Evolutionary conservation across 1,284 basidiomycete species (phyloP).

Genomic region (Boletus smithii): DNA sequence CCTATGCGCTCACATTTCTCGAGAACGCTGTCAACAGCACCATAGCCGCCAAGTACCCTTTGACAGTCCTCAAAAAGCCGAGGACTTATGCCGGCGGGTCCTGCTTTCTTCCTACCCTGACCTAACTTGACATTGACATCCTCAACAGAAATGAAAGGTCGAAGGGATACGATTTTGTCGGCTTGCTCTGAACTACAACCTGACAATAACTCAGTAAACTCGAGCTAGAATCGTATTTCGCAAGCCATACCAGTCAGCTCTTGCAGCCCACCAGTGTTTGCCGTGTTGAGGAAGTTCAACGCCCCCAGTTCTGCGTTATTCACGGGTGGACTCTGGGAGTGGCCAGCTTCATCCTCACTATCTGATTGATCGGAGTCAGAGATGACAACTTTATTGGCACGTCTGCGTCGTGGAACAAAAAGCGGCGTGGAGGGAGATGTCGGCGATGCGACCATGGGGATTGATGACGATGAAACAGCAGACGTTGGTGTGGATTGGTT

Average conservation of each 20-base stretch:
- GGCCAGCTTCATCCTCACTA: slow-evolving; percentile 37
- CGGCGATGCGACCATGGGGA: slow-evolving; percentile 38
- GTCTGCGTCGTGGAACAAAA: slow-evolving; percentile 44
- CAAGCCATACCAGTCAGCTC: slow-evolving; percentile 79
- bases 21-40: slow-evolving; percentile 86
- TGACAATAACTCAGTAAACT: slow-evolving; percentile 34
- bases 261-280: slow-evolving; percentile 70
- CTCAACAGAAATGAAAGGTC: slow-evolving; percentile 79
- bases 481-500: slow-evolving; percentile 29
- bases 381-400: slow-evolving; percentile 54
- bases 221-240: not conserved
- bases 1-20: slow-evolving; percentile 88
- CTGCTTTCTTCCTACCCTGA: slow-evolving; percentile 80
- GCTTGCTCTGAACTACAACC: slow-evolving; percentile 87
- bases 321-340: slow-evolving; percentile 18
- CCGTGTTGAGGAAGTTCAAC: slow-evolving; percentile 85
- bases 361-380: slow-evolving; percentile 64
- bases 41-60: slow-evolving; percentile 87
- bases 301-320: slow-evolving; percentile 45
- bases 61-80: slow-evolving; percentile 90
- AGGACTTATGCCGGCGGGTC: slow-evolving; percentile 78
- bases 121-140: slow-evolving; percentile 78
- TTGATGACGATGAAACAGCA: slow-evolving; percentile 19
- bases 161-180: slow-evolving; percentile 70
- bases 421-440: slow-evolving; percentile 42